Base-by-base conservation (phyloP, 495 filamentous ascomycete genomes). In the Parathielavia appendiculata region DNA sequence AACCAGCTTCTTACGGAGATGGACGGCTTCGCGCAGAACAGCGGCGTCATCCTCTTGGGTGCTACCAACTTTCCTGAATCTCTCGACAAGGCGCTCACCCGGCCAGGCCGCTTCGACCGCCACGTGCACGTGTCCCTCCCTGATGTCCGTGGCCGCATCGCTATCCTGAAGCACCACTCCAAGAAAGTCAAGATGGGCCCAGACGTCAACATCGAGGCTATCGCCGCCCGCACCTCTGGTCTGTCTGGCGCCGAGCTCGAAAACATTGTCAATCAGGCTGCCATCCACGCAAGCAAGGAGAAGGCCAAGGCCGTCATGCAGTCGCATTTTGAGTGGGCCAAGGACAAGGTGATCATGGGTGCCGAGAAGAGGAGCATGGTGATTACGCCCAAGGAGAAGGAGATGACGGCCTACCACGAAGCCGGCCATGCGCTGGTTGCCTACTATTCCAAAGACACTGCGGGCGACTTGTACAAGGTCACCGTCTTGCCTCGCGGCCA, bases 1-100 rank as follows among this genome's bases (percentile, higher is more conserved):
- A 98, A 98, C 67, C 95, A 98, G 72, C 83, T 98, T 40, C 84
- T 98, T 17, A 97, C 93, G n/a, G 95, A 98, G 67, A 83, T 98
- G 39, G 93, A 98, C 66, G 93, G 93, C 50, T 98, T 98, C 69
- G 90, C 92, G 22, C 92, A 96, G 69, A 89, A 86, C 63, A 93
- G 84, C 47, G 89, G 91, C 60, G 92, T 98, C 41, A 95, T 98
- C 67, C 90, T 98, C 66, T 82, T 98, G 51, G 93, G 85, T 40
- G 93, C 93, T 0, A 98, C 93, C 54, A 98, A 98, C 72, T 96
- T 96, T 68, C 93, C 95, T 20, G 83, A 97, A 69, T 72, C 91
- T 10, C 83, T 98, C 20, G 93, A 98, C 73, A 96, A 96, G 71
- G 93, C 93, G 38, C 77, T 98, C 52, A 96, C 91, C 35, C 83